Evolutionary conservation across 805 yeast genomes (phyloP), one percentile per base, ranked within the genome.

Genomic region (Yarrowia deformans): DNA sequence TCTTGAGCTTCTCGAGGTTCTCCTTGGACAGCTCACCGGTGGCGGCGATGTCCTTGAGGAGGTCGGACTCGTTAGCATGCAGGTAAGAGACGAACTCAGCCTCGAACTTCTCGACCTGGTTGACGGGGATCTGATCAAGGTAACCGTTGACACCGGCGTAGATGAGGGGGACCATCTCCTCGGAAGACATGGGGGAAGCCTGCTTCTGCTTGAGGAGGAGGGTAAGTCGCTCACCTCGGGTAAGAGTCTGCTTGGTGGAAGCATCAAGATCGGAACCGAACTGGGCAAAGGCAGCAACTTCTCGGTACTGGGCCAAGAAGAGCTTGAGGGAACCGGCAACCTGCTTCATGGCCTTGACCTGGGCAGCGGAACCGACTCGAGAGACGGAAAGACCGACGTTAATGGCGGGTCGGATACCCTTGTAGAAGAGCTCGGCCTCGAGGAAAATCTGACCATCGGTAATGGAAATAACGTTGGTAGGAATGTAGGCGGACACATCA

Each of bases 241-340:
- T 85, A 83, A 95, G 89, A 80, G 99, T 95, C 87, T 93, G 98
- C 88, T 94, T 95, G 84, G 99, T 95, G 72, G 98, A 93, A 78
- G 99, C 98, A 85, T 95, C 99, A 83, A 95, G 89, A 85, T 95
- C 99, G 77, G 99, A 95, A 90, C 99, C 99, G 88, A 95, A 95
- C 88, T 95, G 99, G 79, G 99, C 99, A 84, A 95, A 95, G 79
- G 99, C 99, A 82, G 99, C 99, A 79, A 95, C 99, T 90, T 95
- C 99, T 92, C 99, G 93, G 91, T 95, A 95, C 88, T 95, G 99
- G 79, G 99, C 99, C 88, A 95, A 91, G 97, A 93, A 95, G 84
- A 95, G 91, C 85, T 95, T 95, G 86, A 95, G 90, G 77, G 99
- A 95, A 90, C 99, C 99, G 77, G 99, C 99, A 84, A 95, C 98